Base-by-base conservation (phyloP, 371 early-diverging fungal genomes). In the Syncephalastrum monosporum region DNA sequence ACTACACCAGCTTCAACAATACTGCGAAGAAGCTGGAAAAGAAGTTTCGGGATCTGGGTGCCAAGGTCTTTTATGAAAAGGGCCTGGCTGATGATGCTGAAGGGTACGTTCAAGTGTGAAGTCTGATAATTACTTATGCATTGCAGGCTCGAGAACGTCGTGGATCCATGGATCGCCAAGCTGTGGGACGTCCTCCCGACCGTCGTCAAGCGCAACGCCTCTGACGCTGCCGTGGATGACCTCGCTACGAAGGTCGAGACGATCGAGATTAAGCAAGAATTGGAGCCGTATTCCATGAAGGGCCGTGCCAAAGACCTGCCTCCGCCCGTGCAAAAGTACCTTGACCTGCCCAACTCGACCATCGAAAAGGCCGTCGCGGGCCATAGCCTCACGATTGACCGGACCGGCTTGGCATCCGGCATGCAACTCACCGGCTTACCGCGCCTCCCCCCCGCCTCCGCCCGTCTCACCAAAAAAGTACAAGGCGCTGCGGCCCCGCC, bases 131-230 rank as follows among this genome's bases (percentile, higher is more conserved):
- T 7, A 29, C 29, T 29, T 4, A 29, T 29, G 29, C 29, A 3
- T 29, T 29, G 29, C 29, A 29, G 29, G 7, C 71, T 96, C 1
- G 97, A 96, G 60, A 84, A 79, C 13, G 81, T 83, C 2, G 92
- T 95, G 0, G 96, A 96, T 75, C 92, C 95, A 27, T 96, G 97
- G 97, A 88, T 93, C 63, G 89, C 81, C 50, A 83, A 84, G 10
- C 61, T 96, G n/a, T 96, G 94, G 94, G 72, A 79, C 0, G 79
- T 69, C 0, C 77, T 96, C 19, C 85, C 83, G 1, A 81, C 74
- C 5, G 71, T 74, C 0, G 57, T 76, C 10, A 43, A 56, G 52
- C 27, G 47, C 4, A 42, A 12, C 47, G 27, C 16, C 29, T 29
- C 29, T 4, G 57, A 48, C 4, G 48, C 60, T 10, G 19, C 51